Evolutionary conservation across 139 green algal species (phyloP).

Genomic region (Chlorella sp.): DNA sequence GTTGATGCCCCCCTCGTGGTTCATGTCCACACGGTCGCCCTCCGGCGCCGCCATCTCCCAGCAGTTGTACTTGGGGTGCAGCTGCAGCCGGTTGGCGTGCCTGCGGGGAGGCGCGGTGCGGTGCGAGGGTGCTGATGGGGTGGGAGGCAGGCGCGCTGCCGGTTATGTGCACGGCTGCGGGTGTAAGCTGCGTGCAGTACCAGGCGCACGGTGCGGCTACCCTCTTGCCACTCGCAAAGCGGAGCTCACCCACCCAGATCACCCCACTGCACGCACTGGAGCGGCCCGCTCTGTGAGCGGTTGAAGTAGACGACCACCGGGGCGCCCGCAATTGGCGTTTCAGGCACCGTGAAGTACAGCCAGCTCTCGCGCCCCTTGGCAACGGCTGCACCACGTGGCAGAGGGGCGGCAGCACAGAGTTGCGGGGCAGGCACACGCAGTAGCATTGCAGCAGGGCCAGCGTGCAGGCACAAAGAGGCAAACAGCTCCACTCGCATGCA

Average conservation of each 20-base stretch:
- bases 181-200: not conserved
- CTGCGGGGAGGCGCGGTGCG: conserved; percentile 31
- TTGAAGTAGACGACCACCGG: conserved; percentile 74
- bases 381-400: not conserved
- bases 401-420: not conserved
- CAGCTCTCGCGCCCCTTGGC: conserved; percentile 49
- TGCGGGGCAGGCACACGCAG: not conserved
- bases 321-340: conserved; percentile 70
- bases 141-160: not conserved
- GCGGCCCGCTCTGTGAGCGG: conserved; percentile 59
- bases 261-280: conserved; percentile 42
- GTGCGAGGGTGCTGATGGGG: not conserved
- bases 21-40: conserved; percentile 54
- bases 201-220: too few relatives aligned
- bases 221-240: too few relatives aligned
- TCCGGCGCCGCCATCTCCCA: conserved; percentile 64
- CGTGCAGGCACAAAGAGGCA: not conserved
- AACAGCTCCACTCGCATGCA: not conserved
- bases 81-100: conserved; percentile 46
- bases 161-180: not conserved
- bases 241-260: too few relatives aligned
- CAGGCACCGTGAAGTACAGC: conserved; percentile 78
- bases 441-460: too few relatives aligned
- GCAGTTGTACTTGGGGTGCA: conserved; percentile 74
- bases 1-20: conserved; percentile 45